These are phyloP conservation scores for Raffaelea albimanens DNA, from an alignment of 2,329 filamentous ascomycete species.

Conservation along the genomic window DNA sequence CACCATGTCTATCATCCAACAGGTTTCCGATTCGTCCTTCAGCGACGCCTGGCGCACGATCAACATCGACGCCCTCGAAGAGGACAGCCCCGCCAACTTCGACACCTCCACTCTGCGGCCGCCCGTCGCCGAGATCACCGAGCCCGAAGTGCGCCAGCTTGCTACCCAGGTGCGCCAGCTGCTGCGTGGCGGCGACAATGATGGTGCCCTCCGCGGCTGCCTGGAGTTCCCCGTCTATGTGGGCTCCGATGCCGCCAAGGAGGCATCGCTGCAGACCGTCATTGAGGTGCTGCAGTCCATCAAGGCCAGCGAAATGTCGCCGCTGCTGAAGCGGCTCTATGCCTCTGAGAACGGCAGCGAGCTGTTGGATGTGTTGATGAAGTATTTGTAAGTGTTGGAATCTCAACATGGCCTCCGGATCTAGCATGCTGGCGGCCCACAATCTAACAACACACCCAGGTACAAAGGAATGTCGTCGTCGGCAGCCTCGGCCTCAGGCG, in stretches of 20 bases:
- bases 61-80: constrained; percentile 85
- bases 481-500: constrained; percentile 24
- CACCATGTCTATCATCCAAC: constrained; percentile 58
- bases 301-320: constrained; percentile 90
- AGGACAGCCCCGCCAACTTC: constrained; percentile 87
- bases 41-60: constrained; percentile 73
- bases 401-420: too few species aligned
- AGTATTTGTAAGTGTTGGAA: constrained; percentile 91
- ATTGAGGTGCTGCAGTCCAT: constrained; percentile 93
- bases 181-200: constrained; percentile 74
- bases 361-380: constrained; percentile 87
- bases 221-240: constrained; percentile 78
- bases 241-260: constrained; percentile 51
- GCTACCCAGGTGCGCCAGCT: constrained; percentile 79
- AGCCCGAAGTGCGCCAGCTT: constrained; percentile 68
- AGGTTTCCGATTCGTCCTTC: constrained; percentile 50
- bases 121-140: constrained; percentile 61
- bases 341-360: constrained; percentile 70
- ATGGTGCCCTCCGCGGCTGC: constrained; percentile 76
- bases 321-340: constrained; percentile 75
- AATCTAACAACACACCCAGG: constrained; percentile 33
- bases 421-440: too few species aligned
- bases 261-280: constrained; percentile 78
- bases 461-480: constrained; percentile 78
- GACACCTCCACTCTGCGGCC: constrained; percentile 76